Evolutionary conservation across 306 rosid genomes (phyloP).

Genomic region (Dryas alaskensis): DNA sequence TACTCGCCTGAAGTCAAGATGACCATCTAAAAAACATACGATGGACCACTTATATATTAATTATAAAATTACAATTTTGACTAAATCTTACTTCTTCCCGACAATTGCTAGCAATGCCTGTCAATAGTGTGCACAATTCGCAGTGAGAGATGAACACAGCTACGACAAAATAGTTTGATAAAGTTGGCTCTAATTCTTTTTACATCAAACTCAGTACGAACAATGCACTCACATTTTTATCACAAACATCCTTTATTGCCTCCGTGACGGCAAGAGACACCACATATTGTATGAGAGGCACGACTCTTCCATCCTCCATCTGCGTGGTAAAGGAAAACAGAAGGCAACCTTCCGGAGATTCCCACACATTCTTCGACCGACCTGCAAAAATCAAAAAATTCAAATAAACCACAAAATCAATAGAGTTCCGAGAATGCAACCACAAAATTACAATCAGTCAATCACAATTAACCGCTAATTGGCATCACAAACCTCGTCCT

Average conservation of each 20-base stretch:
- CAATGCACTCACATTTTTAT: constrained; percentile 51
- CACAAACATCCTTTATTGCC: constrained; percentile 78
- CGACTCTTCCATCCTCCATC: constrained; percentile 79
- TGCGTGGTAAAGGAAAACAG: constrained; percentile 79
- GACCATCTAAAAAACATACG: background rate
- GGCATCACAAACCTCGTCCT: constrained; percentile 70
- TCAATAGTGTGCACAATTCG: background rate
- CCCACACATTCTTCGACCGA: constrained; percentile 88
- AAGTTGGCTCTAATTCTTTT: background rate
- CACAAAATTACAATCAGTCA: background rate
- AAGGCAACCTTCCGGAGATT: constrained; percentile 86
- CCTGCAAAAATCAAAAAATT: constrained; percentile 42
- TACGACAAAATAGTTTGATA: background rate
- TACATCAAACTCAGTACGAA: background rate
- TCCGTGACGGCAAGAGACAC: constrained; percentile 82
- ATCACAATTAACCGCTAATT: background rate
- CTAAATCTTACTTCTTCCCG: background rate
- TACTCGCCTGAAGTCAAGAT: background rate
- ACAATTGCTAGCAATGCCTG: background rate
- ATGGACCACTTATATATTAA: background rate
- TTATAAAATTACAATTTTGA: background rate
- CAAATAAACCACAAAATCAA: background rate
- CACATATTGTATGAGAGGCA: constrained; percentile 85
- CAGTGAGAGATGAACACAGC: no score
- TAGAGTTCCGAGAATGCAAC: background rate